Evolutionary conservation across 2,329 filamentous ascomycete genomes (phyloP).

Genomic region (Fusarium clavum): DNA sequence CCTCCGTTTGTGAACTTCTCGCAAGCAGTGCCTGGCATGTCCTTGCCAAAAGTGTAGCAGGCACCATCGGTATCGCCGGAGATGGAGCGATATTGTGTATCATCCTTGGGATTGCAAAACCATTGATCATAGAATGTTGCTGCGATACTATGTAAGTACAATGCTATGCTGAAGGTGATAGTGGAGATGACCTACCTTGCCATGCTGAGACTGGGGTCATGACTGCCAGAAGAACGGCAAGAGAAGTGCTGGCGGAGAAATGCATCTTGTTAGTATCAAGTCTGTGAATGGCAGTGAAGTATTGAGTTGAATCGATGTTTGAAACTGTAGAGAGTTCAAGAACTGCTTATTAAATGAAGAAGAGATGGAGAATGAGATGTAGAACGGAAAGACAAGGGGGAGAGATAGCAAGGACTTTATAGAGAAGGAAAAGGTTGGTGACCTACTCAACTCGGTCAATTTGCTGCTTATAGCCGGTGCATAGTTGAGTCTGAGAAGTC

Average conservation of each 20-base stretch:
- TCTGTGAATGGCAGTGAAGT: not conserved
- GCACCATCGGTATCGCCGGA: fast-evolving
- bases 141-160: fast-evolving
- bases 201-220: not conserved
- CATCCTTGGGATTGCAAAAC: not conserved
- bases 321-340: fast-evolving
- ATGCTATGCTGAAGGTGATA: fast-evolving
- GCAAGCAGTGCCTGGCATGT: not conserved
- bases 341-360: not conserved
- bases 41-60: not conserved
- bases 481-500: not conserved
- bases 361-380: not conserved
- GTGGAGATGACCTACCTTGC: not conserved
- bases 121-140: not conserved
- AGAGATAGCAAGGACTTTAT: not conserved
- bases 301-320: not conserved
- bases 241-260: not conserved
- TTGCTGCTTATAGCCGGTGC: not conserved
- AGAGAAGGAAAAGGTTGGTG: not conserved
- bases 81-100: not conserved
- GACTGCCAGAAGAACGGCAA: not conserved
- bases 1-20: not conserved
- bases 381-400: not conserved
- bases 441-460: not conserved
- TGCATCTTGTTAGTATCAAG: not conserved